Evolutionary conservation across 129 eudicot species (phyloP).

Genomic region (Dittrichia graveolens): DNA sequence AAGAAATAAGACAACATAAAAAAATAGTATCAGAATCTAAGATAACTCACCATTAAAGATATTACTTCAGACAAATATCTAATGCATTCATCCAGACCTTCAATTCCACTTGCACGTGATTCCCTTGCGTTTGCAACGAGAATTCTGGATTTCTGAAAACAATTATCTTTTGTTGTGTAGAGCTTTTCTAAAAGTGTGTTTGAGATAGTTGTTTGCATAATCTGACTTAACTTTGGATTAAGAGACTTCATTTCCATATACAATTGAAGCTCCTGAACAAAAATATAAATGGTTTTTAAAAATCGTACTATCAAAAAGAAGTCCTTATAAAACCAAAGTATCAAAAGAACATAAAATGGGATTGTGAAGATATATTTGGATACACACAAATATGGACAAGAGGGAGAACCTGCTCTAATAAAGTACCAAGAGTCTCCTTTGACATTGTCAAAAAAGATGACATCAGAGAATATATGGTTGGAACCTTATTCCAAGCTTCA

Average conservation of each 20-base stretch:
- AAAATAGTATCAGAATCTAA: slow-evolving; percentile 20
- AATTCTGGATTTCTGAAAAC: slow-evolving; percentile 52
- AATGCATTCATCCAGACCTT: slow-evolving; percentile 58
- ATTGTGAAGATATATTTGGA: not conserved
- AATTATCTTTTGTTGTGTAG: slow-evolving; percentile 53
- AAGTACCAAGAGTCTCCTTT: slow-evolving; percentile 46
- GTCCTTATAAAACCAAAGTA: not conserved
- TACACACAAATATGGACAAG: not conserved
- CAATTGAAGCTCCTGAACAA: slow-evolving; percentile 72
- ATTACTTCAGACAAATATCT: slow-evolving; percentile 68
- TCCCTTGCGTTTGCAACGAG: slow-evolving; percentile 65
- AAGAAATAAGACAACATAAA: slow-evolving; percentile 5
- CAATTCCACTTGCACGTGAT: slow-evolving; percentile 63
- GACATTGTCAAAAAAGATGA: slow-evolving; percentile 47
- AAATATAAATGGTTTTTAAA: slow-evolving; percentile 9
- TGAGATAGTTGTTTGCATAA: slow-evolving; percentile 58
- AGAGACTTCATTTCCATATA: slow-evolving; percentile 53
- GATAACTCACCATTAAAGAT: slow-evolving; percentile 53
- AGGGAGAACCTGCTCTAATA: slow-evolving; percentile 77
- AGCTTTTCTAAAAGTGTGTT: slow-evolving; percentile 58
- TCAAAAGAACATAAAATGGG: not conserved
- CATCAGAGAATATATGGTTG: slow-evolving; percentile 55
- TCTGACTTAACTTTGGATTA: slow-evolving; percentile 53
- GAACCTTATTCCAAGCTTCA: slow-evolving; percentile 32
- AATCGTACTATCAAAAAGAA: slow-evolving; percentile 1